phyloP scores from a whole-genome alignment of 352 stramenopile species.

The Plasmopara muralis region DNA sequence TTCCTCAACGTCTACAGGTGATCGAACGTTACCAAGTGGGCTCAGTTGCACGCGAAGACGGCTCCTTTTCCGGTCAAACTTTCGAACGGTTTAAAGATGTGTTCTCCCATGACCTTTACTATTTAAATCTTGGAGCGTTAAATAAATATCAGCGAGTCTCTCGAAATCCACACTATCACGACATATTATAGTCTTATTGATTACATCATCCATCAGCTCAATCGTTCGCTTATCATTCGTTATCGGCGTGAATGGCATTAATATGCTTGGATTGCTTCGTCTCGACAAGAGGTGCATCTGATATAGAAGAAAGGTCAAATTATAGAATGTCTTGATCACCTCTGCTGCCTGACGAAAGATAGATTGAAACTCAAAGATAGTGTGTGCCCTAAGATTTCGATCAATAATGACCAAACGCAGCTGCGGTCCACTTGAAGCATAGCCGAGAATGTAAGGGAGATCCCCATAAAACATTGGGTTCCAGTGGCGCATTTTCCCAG shows the following conservation, averaged over 20 bases:
- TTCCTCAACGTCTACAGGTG: constrained; percentile 1
- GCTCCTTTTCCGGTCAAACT: background rate
- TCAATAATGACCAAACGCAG: constrained; percentile 18
- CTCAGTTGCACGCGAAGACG: background rate
- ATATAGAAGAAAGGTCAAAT: constrained; percentile 11
- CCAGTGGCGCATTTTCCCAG: constrained; percentile 1
- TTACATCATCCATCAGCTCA: background rate
- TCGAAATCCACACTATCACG: background rate
- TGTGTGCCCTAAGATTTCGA: too few species aligned
- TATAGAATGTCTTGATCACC: constrained; percentile 12
- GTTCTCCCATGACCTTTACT: background rate
- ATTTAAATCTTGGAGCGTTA: background rate
- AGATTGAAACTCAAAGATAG: too few species aligned
- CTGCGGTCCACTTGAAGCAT: constrained; percentile 4
- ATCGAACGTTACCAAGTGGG: background rate
- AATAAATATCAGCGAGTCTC: background rate
- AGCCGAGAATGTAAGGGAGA: constrained; percentile 20
- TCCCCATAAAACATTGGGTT: constrained; percentile 14
- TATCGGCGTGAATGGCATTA: background rate
- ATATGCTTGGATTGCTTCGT: background rate
- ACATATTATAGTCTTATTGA: background rate
- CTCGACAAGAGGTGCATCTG: constrained; percentile 7
- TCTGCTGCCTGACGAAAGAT: constrained; percentile 3
- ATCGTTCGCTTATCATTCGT: background rate
- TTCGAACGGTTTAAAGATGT: background rate